These are phyloP conservation scores for Beauveria brongniartii DNA, from an alignment of 2,329 filamentous ascomycete genomes.

Conservation along the genomic window DNA sequence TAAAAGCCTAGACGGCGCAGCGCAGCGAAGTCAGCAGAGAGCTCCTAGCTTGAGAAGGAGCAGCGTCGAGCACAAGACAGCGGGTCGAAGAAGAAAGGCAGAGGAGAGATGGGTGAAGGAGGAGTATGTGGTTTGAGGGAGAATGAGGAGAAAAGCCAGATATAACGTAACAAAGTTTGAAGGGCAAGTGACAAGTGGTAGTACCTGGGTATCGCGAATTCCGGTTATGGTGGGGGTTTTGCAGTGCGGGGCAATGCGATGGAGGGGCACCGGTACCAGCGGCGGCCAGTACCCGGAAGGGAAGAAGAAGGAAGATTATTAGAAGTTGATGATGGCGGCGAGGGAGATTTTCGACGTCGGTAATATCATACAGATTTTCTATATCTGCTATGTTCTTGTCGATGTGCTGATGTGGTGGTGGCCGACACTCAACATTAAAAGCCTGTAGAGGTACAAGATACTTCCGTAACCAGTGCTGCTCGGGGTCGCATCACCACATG, in stretches of 20 bases:
- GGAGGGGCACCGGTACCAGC: constrained; percentile 1
- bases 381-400: no score
- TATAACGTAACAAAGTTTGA: constrained; percentile 7
- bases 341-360: no score
- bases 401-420: no score
- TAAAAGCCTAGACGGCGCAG: neutral
- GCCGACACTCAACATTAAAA: neutral
- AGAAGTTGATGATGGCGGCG: no score
- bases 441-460: no score
- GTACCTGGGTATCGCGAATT: neutral
- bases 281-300: no score
- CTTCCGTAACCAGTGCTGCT: neutral
- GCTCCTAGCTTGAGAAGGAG: neutral
- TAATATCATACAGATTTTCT: no score
- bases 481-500: neutral
- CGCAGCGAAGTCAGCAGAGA: constrained; percentile 1
- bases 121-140: neutral
- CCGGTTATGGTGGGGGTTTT: neutral
- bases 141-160: neutral
- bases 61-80: neutral
- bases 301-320: no score
- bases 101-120: neutral
- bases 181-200: neutral
- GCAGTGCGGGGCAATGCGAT: neutral
- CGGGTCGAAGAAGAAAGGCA: neutral